A percentile compares a stretch with the other conserved stretches of the same genome.
phyloP scores from a whole-genome alignment of 2,329 filamentous ascomycete species.

The Xylaria digitata region DNA sequence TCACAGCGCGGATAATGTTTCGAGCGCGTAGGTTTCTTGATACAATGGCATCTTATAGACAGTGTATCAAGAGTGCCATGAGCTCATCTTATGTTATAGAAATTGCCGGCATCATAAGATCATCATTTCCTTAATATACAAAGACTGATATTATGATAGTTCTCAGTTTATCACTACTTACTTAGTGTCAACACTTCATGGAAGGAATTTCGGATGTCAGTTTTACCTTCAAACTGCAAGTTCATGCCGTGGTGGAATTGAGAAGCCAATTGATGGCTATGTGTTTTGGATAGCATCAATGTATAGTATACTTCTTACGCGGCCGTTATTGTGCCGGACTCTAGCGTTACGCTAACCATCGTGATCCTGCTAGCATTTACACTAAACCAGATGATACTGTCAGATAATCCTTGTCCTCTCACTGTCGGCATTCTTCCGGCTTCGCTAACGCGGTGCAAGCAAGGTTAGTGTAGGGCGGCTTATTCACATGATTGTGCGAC shows the following conservation, averaged over 20 bases:
- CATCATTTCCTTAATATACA: not conserved
- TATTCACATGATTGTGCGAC: not conserved
- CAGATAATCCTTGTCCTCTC: constrained; percentile 26
- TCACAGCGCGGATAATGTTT: constrained; percentile 4
- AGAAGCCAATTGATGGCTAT: too few relatives aligned
- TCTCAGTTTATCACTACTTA: too few relatives aligned
- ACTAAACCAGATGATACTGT: not conserved
- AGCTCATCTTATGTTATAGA: not conserved
- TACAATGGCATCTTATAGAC: not conserved
- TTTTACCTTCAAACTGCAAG: too few relatives aligned
- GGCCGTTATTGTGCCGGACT: not conserved
- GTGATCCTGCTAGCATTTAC: constrained; percentile 6
- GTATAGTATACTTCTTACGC: not conserved
- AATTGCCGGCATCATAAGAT: not conserved
- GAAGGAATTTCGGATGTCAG: too few relatives aligned
- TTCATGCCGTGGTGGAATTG: too few relatives aligned
- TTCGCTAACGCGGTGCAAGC: constrained; percentile 25
- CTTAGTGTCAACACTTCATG: too few relatives aligned
- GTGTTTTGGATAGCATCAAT: not conserved
- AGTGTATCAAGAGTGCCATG: constrained; percentile 6
- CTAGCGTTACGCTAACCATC: constrained; percentile 13
- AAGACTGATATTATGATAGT: too few relatives aligned
- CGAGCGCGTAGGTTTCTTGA: not conserved
- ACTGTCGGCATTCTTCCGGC: constrained; percentile 24
- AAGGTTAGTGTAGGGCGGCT: constrained; percentile 16